Evolutionary conservation across 352 stramenopile species (phyloP).

Genomic region (Elongisporangium undulatum): DNA sequence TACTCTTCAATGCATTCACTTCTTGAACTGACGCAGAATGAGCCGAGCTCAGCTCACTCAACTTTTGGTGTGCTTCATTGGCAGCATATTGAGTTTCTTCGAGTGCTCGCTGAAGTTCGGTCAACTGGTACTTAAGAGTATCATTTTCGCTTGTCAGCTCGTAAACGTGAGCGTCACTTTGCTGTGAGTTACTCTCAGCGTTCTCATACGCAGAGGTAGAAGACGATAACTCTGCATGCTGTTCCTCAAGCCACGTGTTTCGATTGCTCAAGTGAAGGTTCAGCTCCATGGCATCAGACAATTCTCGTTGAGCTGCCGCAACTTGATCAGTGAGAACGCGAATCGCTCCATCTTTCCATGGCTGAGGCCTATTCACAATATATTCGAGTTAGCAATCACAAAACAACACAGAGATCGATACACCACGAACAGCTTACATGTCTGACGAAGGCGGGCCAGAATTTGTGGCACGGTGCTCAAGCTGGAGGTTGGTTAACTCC

Average conservation of each 20-base stretch:
- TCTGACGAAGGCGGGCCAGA: constrained; percentile 6
- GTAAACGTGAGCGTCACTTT: not conserved
- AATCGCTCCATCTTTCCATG: constrained; percentile 50
- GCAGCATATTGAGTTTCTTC: constrained; percentile 24
- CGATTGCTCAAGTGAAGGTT: constrained; percentile 77
- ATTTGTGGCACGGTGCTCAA: constrained; percentile 13
- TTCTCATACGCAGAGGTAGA: constrained; percentile 19
- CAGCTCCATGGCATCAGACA: constrained; percentile 82
- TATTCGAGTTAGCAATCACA: not conserved
- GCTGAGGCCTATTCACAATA: constrained; percentile 1
- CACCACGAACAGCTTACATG: constrained; percentile 24
- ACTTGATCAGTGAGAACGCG: constrained; percentile 72
- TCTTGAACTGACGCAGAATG: not conserved
- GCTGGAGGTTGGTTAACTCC: constrained; percentile 33
- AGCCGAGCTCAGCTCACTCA: constrained; percentile 16
- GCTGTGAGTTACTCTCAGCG: constrained; percentile 18
- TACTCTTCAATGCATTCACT: not conserved
- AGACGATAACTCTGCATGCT: constrained; percentile 44
- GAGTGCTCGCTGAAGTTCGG: constrained; percentile 33
- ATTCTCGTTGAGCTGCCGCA: constrained; percentile 54
- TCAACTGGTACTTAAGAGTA: constrained; percentile 19
- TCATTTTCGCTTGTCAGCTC: not conserved
- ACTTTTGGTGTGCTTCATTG: constrained; percentile 24
- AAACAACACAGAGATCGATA: not conserved
- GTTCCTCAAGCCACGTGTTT: constrained; percentile 75